phyloP scores from a whole-genome alignment of 768 basidiomycete species.

The Psilocybe subaeruginosa region DNA sequence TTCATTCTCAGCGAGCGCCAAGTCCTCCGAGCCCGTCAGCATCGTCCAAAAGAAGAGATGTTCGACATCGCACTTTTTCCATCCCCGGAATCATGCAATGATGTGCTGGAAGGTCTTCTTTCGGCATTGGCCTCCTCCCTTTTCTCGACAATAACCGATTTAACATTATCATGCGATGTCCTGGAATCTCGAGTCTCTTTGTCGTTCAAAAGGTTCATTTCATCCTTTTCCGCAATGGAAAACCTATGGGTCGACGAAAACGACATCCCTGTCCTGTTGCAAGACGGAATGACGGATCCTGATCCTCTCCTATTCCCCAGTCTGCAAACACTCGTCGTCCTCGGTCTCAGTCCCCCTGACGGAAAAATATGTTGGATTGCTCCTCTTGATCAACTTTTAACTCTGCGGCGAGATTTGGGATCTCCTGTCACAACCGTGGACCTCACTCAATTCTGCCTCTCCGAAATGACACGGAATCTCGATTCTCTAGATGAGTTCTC shows the following conservation, averaged over 20 bases:
- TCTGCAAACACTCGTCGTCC: neutral
- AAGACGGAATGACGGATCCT: neutral
- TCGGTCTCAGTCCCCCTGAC: neutral
- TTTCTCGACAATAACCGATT: too few species aligned
- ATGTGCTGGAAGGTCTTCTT: too few species aligned
- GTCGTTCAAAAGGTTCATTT: neutral
- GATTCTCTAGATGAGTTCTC: neutral
- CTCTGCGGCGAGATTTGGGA: neutral
- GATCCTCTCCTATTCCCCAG: neutral
- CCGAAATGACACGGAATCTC: neutral
- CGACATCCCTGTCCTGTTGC: neutral
- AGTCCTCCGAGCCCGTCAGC: neutral
- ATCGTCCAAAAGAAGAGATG: neutral
- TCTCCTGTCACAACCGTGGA: neutral
- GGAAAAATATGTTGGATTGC: neutral
- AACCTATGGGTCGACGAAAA: neutral
- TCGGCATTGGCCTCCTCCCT: too few species aligned
- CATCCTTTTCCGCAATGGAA: neutral
- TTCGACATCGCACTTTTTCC: neutral
- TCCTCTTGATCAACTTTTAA: neutral
- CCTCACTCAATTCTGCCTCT: neutral
- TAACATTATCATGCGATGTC: too few species aligned
- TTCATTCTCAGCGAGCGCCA: too few species aligned
- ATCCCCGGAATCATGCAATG: too few species aligned
- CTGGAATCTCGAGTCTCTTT: neutral